phyloP scores from a whole-genome alignment of 208 protist species.

The Leishmania mexicana region DNA sequence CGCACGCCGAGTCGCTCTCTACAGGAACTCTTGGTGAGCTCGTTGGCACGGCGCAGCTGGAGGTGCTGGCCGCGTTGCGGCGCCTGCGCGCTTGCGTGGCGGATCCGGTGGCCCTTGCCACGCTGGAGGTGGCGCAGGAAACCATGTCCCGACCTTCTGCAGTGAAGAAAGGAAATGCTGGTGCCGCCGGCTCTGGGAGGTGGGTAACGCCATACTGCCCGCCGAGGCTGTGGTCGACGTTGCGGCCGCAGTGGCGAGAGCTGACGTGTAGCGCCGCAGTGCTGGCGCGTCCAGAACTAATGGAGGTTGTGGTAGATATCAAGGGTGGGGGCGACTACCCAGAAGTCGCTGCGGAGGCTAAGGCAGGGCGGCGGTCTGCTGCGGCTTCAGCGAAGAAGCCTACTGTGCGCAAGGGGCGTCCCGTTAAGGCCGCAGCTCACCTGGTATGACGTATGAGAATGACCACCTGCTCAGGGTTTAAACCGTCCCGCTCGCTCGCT shows the following conservation, averaged over 20 bases:
- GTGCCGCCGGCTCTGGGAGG: not conserved
- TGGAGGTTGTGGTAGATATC: conserved; percentile 20
- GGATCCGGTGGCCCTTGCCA: conserved; percentile 14
- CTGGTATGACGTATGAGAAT: not conserved
- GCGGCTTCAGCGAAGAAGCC: not conserved
- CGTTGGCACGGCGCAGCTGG: conserved; percentile 18
- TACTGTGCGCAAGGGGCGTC: not conserved
- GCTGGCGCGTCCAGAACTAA: conserved; percentile 4
- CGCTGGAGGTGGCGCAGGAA: conserved; percentile 9
- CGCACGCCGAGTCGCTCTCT: conserved; percentile 26
- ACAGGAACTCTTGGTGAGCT: conserved; percentile 19
- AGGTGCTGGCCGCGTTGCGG: conserved; percentile 27
- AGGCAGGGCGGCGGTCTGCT: not conserved
- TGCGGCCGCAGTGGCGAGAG: conserved; percentile 31
- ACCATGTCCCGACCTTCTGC: not conserved
- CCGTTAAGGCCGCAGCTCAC: not conserved
- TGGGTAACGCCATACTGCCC: conserved; percentile 30
- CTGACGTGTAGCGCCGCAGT: conserved; percentile 14
- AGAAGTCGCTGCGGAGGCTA: not conserved
- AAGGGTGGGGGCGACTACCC: not conserved
- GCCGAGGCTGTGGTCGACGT: conserved; percentile 21
- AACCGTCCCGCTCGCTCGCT: not conserved
- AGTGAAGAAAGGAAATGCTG: not conserved
- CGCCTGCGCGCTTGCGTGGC: conserved; percentile 5
- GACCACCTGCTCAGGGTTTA: not conserved